phyloP scores from a whole-genome alignment of 306 rosid species.

The Argentina anserina region DNA sequence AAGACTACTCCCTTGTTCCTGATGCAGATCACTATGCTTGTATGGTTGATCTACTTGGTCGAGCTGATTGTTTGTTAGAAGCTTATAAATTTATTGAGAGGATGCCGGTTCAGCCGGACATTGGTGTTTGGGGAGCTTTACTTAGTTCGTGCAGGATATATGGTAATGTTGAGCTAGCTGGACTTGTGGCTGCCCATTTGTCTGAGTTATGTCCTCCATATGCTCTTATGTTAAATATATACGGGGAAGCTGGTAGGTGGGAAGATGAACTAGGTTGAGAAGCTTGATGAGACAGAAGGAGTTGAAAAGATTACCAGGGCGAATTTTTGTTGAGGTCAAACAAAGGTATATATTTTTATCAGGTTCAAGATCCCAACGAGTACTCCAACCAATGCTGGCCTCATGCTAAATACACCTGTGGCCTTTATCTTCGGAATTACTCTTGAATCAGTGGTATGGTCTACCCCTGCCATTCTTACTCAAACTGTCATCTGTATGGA shows the following conservation, averaged over 20 bases:
- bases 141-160: conserved; percentile 60
- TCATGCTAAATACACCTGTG: neutral
- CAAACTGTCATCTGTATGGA: neutral
- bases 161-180: conserved; percentile 50
- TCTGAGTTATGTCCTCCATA: neutral
- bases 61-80: conserved; percentile 49
- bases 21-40: conserved; percentile 61
- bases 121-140: conserved; percentile 62
- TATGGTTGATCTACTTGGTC: conserved; percentile 83
- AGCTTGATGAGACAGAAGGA: neutral
- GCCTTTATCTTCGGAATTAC: neutral
- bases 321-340: conserved; percentile 6
- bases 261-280: conserved; percentile 7
- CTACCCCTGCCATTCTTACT: neutral
- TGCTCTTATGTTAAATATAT: conserved; percentile 1
- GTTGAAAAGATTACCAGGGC: conserved; percentile 6
- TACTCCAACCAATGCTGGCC: neutral
- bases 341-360: neutral
- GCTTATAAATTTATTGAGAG: conserved; percentile 49
- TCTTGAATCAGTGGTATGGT: neutral
- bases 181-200: neutral
- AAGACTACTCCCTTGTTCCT: conserved; percentile 40
- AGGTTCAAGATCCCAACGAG: neutral
- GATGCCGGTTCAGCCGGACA: conserved; percentile 53
- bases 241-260: conserved; percentile 16